These are phyloP conservation scores for Moelleriella libera DNA, from an alignment of 2,329 filamentous ascomycete species.

Conservation along the genomic window DNA sequence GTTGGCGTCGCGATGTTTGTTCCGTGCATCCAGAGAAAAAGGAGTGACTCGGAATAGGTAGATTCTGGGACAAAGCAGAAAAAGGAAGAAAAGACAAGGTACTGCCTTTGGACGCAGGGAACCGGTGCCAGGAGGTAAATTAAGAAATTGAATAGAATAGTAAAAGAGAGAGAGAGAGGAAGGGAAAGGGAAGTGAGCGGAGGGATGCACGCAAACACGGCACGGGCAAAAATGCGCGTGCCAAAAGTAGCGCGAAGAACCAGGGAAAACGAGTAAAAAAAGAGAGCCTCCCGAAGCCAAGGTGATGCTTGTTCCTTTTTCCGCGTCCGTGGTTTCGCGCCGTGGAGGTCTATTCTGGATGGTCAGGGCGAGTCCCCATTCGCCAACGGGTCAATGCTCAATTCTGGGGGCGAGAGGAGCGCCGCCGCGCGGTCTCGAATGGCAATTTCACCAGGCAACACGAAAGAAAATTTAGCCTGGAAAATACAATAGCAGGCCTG, in stretches of 20 bases:
- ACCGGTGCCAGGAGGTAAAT: not conserved
- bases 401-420: not conserved
- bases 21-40: not conserved
- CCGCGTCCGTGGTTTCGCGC: not conserved
- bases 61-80: not conserved
- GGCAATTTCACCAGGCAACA: not conserved
- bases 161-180: not conserved
- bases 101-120: too few relatives aligned
- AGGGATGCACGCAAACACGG: not conserved
- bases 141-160: not conserved
- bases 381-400: not conserved
- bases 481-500: too few relatives aligned
- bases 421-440: not conserved
- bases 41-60: not conserved
- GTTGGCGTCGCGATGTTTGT: too few relatives aligned
- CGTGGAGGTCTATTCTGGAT: not conserved
- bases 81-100: not conserved
- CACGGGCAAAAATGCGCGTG: not conserved
- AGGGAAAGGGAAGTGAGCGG: not conserved
- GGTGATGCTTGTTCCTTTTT: constrained; percentile 2
- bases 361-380: not conserved
- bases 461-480: too few relatives aligned
- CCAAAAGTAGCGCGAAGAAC: not conserved
- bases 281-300: not conserved
- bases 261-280: not conserved